Evolutionary conservation across 1,139 yeast species (phyloP), one percentile per base, ranked within the genome.

Genomic region (Yarrowia galli): DNA sequence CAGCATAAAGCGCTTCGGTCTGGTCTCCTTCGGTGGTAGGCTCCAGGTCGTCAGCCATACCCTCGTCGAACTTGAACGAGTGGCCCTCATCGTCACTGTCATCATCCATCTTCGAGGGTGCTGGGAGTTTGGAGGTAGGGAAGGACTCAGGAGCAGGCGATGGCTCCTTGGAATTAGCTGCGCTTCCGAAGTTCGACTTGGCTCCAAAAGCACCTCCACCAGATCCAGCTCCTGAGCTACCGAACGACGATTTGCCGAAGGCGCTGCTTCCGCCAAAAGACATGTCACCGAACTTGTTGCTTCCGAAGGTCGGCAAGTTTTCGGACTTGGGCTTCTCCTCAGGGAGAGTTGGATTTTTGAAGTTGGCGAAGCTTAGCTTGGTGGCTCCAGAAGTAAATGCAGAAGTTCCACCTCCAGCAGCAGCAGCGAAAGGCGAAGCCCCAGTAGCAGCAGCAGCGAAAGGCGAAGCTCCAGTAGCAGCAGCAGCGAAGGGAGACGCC

Each of bases 1-100:
- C 46, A n/a, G 56, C 66, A 6, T 36, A 3, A 13, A 61, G 35
- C 2, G 8, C 1, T 2, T 20, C 66, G 12, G 56, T 61, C 25
- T 46, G 56, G 25, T 61, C 66, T 2, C 56, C 66, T 18, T 61
- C 56, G 9, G 54, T 61, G 45, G 56, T 61, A 9, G 66, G 66
- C n/a, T 61, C 66, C 36, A 61, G 32, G 10, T 61, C 66, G 16
- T 61, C 66, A 22, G 43, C 46, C 66, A 61, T 46, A 8, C 28
- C 38, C n/a, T 61, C 66, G n/a, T 35, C 66, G 18, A 61, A 61
- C 38, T 36, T 46, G 66, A 61, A 61, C 4, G 56, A 23, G 25
- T 23, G 56, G 7, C 25, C 56, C 23, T 61, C 66, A 12, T 61
- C 56, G 22, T 61, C 66, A 36, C 66, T 61, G 23, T 46, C 56